phyloP scores from a whole-genome alignment of 2,329 filamentous ascomycete species.

The Xylaria sp. region DNA sequence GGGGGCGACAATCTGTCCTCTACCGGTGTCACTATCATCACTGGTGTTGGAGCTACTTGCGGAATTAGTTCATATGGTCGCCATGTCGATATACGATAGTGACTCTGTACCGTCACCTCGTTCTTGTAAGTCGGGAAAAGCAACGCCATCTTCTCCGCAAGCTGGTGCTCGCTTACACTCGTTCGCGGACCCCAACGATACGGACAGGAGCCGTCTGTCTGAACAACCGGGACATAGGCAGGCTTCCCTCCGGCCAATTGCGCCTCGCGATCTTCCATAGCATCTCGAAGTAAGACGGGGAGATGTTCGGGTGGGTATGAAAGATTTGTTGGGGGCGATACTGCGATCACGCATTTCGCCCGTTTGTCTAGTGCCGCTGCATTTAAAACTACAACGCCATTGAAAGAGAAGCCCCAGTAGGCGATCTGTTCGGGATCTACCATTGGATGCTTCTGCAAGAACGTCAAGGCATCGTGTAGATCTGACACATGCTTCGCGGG shows the following conservation, averaged over 20 bases:
- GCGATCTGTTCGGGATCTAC: neutral
- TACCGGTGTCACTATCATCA: too few relatives aligned
- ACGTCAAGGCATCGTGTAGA: conserved; percentile 7
- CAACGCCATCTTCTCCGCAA: neutral
- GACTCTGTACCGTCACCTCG: neutral
- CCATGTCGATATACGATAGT: too few relatives aligned
- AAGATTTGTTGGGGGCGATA: neutral
- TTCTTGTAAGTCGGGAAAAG: neutral
- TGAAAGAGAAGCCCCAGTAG: conserved; percentile 5
- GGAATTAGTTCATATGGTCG: too few relatives aligned
- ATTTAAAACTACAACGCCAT: neutral
- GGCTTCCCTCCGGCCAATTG: neutral
- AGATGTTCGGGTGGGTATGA: neutral
- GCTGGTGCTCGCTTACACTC: neutral
- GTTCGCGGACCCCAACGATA: neutral
- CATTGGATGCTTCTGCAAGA: neutral
- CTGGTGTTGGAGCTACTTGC: too few relatives aligned
- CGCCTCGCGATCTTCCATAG: neutral
- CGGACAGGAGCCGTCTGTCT: neutral
- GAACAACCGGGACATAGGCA: neutral
- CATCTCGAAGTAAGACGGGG: neutral
- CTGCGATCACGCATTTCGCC: neutral
- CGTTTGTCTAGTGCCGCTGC: neutral
- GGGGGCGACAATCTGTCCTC: too few relatives aligned
- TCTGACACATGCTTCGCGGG: neutral